Percentiles rank a stretch among this genome's conserved stretches.
Evolutionary conservation across 805 yeast species (phyloP).

Genomic region (Starmera dryadoides): DNA sequence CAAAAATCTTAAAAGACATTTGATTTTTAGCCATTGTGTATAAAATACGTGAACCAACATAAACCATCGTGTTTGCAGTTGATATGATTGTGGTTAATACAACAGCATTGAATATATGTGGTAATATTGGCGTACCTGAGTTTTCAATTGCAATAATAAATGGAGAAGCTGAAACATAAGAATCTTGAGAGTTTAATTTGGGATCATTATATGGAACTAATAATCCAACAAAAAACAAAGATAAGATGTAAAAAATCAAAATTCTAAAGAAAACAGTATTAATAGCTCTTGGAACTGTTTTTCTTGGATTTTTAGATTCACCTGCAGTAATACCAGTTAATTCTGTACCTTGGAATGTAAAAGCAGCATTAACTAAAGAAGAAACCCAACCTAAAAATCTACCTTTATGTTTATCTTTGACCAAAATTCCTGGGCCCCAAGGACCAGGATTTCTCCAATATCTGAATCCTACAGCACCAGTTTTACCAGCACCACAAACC

Average conservation of each 20-base stretch:
- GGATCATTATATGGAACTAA: slow-evolving; percentile 65
- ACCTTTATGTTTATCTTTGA: slow-evolving; percentile 40
- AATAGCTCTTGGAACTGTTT: slow-evolving; percentile 66
- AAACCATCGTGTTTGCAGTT: slow-evolving; percentile 74
- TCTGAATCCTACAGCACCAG: slow-evolving; percentile 71
- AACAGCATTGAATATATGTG: slow-evolving; percentile 67
- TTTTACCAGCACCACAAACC: slow-evolving; percentile 68
- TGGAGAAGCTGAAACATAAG: slow-evolving; percentile 54
- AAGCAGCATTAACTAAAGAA: slow-evolving; percentile 67
- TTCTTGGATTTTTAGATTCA: slow-evolving; percentile 65
- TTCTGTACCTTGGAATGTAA: slow-evolving; percentile 77
- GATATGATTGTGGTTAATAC: slow-evolving; percentile 60
- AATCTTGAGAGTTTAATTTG: slow-evolving; percentile 27
- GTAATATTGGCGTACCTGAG: slow-evolving; percentile 59
- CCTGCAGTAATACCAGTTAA: slow-evolving; percentile 71
- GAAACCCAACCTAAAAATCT: slow-evolving; percentile 65
- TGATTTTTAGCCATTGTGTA: slow-evolving; percentile 57
- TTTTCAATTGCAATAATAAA: slow-evolving; percentile 65
- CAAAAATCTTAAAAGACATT: slow-evolving; percentile 49
- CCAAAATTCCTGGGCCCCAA: slow-evolving; percentile 60
- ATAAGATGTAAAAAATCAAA: slow-evolving; percentile 54
- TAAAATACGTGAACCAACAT: slow-evolving; percentile 63
- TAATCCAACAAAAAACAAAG: slow-evolving; percentile 63
- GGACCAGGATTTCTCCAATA: slow-evolving; percentile 80
- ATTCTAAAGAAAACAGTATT: slow-evolving; percentile 64